Base-by-base conservation (phyloP, 768 basidiomycete species). In the Pleurotus eryngii region DNA sequence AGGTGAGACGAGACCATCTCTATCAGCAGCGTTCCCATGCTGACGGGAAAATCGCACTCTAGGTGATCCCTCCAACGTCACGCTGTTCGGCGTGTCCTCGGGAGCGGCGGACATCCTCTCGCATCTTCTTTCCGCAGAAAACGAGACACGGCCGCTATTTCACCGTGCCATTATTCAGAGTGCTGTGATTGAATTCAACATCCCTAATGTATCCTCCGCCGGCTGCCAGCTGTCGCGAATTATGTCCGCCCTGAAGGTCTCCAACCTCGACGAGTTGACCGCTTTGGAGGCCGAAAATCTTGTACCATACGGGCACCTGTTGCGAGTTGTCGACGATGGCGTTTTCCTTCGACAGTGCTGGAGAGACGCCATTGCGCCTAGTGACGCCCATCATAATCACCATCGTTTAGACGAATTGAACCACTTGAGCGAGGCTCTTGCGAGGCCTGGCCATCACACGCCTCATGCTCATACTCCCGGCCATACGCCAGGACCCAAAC, bases 141-240 rank as follows among this genome's bases (percentile, higher is more conserved):
- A 91, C 70, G 77, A 84, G 38, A 68, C 69, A 2, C 66, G 70
- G 2, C 89, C 86, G 15, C 67, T 90, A 26, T 90, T 91, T 70
- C 75, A 83, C 57, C 88, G 88, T 11, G 85, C 87, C 8, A 87
- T 92, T 62, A 70, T 89, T n/a, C 90, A 92, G 66, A 89, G 85
- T 53, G 80, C 85, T 4, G 73, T 87, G 35, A 69, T 88, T 56
- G 86, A 90, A 20, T 75, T 79, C 56, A 83, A 76, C 58, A 68
- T 88, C 5, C 86, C 87, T 0, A 80, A 83, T 62, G 74, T 87
- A 18, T 69, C 74, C 18, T 74, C 76, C 37, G 85, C 85, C 3
- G 87, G 87, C 18, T 86, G 82, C 77, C 83, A 87, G 46, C 76
- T 92, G 45, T 84, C 83, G 11, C 79, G 85, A 18, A 71, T 84